Evolutionary conservation across 176 grass and related monocot genomes (phyloP).

Genomic region (Musa acuminata): DNA sequence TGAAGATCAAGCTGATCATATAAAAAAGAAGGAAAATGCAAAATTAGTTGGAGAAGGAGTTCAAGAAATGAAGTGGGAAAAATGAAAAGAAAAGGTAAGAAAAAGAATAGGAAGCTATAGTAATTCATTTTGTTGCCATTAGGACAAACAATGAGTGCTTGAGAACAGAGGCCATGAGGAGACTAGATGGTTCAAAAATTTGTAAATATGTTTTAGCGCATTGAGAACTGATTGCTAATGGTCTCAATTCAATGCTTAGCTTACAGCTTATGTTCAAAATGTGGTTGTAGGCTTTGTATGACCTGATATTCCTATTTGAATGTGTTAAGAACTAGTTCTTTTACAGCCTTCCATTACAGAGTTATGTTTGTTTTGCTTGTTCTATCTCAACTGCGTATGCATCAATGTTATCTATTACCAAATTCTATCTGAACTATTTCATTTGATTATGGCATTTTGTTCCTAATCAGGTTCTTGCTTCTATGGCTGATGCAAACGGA

Average conservation of each 20-base stretch:
- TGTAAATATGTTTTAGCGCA: neutral
- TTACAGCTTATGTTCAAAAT: too few species aligned
- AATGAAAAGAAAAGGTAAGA: neutral
- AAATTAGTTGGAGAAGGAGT: neutral
- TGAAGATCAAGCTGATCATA: neutral
- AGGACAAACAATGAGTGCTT: neutral
- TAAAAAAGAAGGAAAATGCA: neutral
- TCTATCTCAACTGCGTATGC: too few species aligned
- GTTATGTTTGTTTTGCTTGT: too few species aligned
- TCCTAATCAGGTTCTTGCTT: conserved; percentile 94
- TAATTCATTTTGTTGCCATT: neutral
- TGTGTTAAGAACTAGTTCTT: too few species aligned
- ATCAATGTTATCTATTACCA: too few species aligned
- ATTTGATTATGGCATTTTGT: too few species aligned
- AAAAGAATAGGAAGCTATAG: neutral
- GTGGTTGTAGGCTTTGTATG: too few species aligned
- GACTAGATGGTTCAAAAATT: neutral
- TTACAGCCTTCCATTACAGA: too few species aligned
- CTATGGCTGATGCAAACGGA: conserved; percentile 91
- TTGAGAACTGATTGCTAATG: neutral
- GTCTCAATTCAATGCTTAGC: too few species aligned
- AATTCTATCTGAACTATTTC: too few species aligned
- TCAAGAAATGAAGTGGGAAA: neutral
- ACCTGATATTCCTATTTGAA: too few species aligned
- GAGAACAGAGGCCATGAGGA: neutral